Base-by-base conservation (phyloP, 2,329 filamentous ascomycete species). In the Hypoxylon sp. region DNA sequence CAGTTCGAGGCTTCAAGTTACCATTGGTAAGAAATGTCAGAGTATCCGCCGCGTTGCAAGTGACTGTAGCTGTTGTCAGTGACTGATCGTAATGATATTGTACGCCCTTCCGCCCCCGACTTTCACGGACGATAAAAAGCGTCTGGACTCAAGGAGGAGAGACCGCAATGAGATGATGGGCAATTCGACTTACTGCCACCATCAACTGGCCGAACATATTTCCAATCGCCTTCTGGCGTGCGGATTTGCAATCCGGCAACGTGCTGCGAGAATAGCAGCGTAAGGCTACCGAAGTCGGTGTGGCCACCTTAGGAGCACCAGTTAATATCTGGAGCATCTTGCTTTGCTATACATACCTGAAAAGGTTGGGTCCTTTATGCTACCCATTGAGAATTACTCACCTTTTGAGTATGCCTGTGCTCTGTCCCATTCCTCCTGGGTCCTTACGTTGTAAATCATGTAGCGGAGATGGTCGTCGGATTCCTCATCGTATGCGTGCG, bases 231-330 rank as follows among this genome's bases (percentile, higher is more conserved):
- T 7, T 83, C 79, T n/a, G 83, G 81, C 0, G 82, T 80, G 2
- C 78, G 75, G 2, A 85, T 83, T 72, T 89, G 86, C 10, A 88
- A 77, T 0, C 83, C 85, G 0, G 85, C 84, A 13, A 89, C 81
- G 0, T 86, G 86, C 66, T 88, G 86, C 0, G 85, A 82, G 78
- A 89, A 88, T 0, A 89, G 80, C 5, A 88, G 77, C 0, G 86
- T 88, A 0, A 88, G 76, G 53, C 70, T 76, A 17, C 75, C 75
- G 33, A 76, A 77, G 57, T 77, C 75, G 8, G 75, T 77, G 25
- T 76, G 75, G 2, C 84, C 84, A 2, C 81, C 55, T 58, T 33
- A 8, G 6, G 13, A 30, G 11, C 6, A 30, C 40, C 6, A 27
- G 3, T 42, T 20, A 42, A 17, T 42, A 42, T 42, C 6, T 20